phyloP scores from a whole-genome alignment of 2,329 filamentous ascomycete species.

The Aspergillus cejpii region DNA sequence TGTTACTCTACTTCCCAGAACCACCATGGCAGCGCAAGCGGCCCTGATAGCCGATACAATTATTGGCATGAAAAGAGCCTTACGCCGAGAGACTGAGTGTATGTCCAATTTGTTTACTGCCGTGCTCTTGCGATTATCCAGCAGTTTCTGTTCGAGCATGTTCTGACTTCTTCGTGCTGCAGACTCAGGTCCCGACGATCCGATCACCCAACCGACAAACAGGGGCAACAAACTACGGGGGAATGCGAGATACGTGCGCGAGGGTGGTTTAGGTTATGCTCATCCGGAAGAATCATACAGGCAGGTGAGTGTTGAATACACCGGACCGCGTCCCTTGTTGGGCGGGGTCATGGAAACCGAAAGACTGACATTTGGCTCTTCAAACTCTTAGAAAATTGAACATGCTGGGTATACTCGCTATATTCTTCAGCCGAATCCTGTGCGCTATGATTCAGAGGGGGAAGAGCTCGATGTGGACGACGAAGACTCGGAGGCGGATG shows the following conservation, averaged over 20 bases:
- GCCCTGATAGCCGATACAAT: conserved; percentile 49
- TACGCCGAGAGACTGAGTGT: conserved; percentile 45
- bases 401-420: conserved; percentile 57
- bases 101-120: conserved; percentile 9
- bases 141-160: neutral
- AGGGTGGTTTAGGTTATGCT: conserved; percentile 48
- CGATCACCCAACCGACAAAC: conserved; percentile 50
- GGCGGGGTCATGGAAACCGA: neutral
- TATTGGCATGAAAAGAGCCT: conserved; percentile 48
- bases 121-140: neutral
- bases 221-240: conserved; percentile 56
- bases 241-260: conserved; percentile 51
- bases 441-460: conserved; percentile 57
- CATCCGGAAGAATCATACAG: conserved; percentile 50
- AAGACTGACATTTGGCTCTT: neutral
- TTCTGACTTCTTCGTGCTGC: conserved; percentile 12
- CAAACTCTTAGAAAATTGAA: conserved; percentile 47
- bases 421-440: conserved; percentile 54
- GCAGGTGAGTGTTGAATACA: conserved; percentile 39
- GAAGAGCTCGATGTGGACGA: conserved; percentile 55
- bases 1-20: conserved; percentile 5
- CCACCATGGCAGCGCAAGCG: conserved; percentile 40
- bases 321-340: neutral
- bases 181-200: conserved; percentile 46
- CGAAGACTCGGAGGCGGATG: conserved; percentile 53